Base-by-base conservation (phyloP, 768 basidiomycete genomes). In the Russula griseocarnosa region DNA sequence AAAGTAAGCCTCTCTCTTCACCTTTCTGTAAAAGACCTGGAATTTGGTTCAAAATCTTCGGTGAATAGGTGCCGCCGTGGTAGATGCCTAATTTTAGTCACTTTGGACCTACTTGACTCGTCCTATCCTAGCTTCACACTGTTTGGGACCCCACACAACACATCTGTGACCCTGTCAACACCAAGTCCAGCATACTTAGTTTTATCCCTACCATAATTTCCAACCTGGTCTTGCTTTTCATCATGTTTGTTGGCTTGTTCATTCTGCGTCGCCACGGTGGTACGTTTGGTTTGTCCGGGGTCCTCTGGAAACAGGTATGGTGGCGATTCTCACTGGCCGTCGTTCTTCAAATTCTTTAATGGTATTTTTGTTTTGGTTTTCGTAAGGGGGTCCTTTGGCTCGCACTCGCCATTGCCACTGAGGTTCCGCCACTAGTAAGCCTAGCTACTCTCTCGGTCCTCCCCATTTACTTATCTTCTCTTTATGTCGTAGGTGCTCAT, bases 221-320 rank as follows among this genome's bases (percentile, higher is more conserved):
- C 50, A 52, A 64, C 58, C 8, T 59, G 11, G 16, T n/a, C 26
- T n/a, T 64, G 22, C 52, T 59, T 34, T 9, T 44, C 1, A 59
- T 49, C 44, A 64, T 64, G 51, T 44, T 64, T 4, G 10, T 55
- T 42, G 52, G 58, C 30, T 16, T 64, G 14, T 10, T 55, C 36
- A 9, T 34, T 18, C 18, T 40, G 38, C 62, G 55, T 11, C 49
- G 6, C 26, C 8, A 18, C 4, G 8, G 51, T n/a, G 51, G 28
- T 30, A 28, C 1, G 9, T 9, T n/a, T 20, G 28, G 28, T 20
- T 18, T 52, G 18, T 18, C 50, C 28, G 18, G 18, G 28, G 28
- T 52, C 3, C 51, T 52, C 3, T 52, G 30, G 28, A 52, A 20
- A 50, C 55, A 20, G 40, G 18, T 18, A n/a, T 3, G 47, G 4